A percentile compares a stretch with the other conserved stretches of the same genome.
phyloP scores from a whole-genome alignment of 768 basidiomycete genomes.

The Leccinum ochraceum region DNA sequence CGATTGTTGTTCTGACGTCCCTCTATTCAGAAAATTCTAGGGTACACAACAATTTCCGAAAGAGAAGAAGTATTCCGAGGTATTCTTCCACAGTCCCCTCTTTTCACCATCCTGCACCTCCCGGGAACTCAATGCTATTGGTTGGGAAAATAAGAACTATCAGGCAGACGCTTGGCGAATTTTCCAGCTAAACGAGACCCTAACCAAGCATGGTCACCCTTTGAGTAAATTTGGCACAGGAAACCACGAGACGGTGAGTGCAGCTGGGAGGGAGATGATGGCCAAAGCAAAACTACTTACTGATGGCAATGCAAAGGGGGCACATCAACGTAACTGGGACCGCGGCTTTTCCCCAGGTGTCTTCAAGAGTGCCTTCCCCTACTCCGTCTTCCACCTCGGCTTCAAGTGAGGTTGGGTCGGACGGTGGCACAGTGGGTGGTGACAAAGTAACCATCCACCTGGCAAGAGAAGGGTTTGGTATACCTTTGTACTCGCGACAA shows the following conservation, averaged over 20 bases:
- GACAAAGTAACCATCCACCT: slow-evolving; percentile 82
- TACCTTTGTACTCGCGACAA: slow-evolving; percentile 25
- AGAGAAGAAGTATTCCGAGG: slow-evolving; percentile 95
- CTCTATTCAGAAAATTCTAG: slow-evolving; percentile 36
- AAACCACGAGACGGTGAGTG: slow-evolving; percentile 69
- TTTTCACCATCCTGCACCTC: slow-evolving; percentile 84
- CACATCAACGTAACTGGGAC: slow-evolving; percentile 20
- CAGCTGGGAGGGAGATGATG: slow-evolving; percentile 58
- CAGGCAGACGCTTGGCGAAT: slow-evolving; percentile 92
- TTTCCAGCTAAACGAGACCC: slow-evolving; percentile 90
- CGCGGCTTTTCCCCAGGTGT: slow-evolving; percentile 43
- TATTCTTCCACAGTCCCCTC: slow-evolving; percentile 89
- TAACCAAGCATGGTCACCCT: slow-evolving; percentile 74
- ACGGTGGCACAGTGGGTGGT: slow-evolving; percentile 75
- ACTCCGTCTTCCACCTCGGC: slow-evolving; percentile 55
- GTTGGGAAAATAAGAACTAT: slow-evolving; percentile 95
- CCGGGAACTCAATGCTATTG: slow-evolving; percentile 92
- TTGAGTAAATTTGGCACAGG: slow-evolving; percentile 95
- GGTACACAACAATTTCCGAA: slow-evolving; percentile 82
- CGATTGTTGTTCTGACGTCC: neutral
- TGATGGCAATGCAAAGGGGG: slow-evolving; percentile 26
- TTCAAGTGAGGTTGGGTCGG: slow-evolving; percentile 62
- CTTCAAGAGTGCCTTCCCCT: slow-evolving; percentile 60
- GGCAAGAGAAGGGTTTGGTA: slow-evolving; percentile 85
- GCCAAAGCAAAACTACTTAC: slow-evolving; percentile 44